Conservation (phyloP, 1,139 yeast species). For the Saccharomyces hybrid region DNA sequence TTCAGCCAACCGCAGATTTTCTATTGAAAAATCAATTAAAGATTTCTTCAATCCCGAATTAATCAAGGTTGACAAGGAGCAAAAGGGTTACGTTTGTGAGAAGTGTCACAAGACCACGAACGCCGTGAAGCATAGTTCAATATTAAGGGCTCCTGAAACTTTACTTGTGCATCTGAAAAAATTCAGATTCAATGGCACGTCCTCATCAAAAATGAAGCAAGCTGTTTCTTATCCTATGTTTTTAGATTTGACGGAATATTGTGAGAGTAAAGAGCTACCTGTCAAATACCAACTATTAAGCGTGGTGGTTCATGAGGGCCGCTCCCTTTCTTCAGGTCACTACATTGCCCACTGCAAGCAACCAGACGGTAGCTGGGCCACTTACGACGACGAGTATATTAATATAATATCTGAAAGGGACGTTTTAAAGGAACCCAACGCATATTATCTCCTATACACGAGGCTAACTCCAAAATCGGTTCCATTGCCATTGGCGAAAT, state of each 20-base stretch:
- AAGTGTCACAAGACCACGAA: slow-evolving; percentile 69
- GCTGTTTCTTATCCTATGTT: slow-evolving; percentile 72
- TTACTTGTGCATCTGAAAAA: slow-evolving; percentile 80
- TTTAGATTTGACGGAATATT: slow-evolving; percentile 60
- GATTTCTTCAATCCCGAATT: slow-evolving; percentile 79
- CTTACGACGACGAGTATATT: slow-evolving; percentile 88
- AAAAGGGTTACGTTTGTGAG: slow-evolving; percentile 77
- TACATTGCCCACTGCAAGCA: slow-evolving; percentile 86
- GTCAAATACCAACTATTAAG: slow-evolving; percentile 68
- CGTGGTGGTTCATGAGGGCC: slow-evolving; percentile 89
- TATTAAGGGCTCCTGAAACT: slow-evolving; percentile 81
- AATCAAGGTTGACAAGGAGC: slow-evolving; percentile 59
- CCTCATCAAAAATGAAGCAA: slow-evolving; percentile 80
- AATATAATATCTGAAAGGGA: slow-evolving; percentile 63
- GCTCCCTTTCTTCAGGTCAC: slow-evolving; percentile 89
- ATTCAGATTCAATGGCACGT: slow-evolving; percentile 73
- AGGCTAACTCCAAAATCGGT: slow-evolving; percentile 49
- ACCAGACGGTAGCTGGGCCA: slow-evolving; percentile 87
- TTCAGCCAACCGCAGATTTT: slow-evolving; percentile 36
- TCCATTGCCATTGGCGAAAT: slow-evolving; percentile 3
- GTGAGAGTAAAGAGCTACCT: slow-evolving; percentile 34
- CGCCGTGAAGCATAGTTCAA: slow-evolving; percentile 68
- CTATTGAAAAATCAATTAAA: slow-evolving; percentile 62
- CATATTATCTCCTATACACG: slow-evolving; percentile 81
- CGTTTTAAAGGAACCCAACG: slow-evolving; percentile 76